Percentiles rank a stretch among this genome's conserved stretches.
These are phyloP conservation scores for Tolypocladium ovalisporum DNA, from an alignment of 2,329 filamentous ascomycete genomes.

Conservation along the genomic window DNA sequence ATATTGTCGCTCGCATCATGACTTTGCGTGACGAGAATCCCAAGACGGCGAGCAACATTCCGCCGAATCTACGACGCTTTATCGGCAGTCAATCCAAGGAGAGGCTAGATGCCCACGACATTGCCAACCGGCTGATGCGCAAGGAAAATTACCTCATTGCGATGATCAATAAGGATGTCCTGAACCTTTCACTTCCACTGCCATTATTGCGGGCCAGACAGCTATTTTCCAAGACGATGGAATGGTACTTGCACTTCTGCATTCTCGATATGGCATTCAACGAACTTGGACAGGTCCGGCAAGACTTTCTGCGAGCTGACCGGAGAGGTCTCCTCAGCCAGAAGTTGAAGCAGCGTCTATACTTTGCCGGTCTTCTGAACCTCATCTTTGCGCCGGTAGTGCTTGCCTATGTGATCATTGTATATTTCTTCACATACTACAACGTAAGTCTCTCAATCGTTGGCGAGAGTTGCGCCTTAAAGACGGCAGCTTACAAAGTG, in stretches of 20 bases:
- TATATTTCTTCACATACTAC: conserved; percentile 93
- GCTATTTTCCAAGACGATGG: conserved; percentile 78
- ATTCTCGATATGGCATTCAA: conserved; percentile 94
- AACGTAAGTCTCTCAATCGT: conserved; percentile 45
- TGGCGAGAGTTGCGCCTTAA: neutral
- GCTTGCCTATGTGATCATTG: conserved; percentile 73
- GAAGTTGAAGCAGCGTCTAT: conserved; percentile 65
- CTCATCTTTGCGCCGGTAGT: conserved; percentile 79
- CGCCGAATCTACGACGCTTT: conserved; percentile 39
- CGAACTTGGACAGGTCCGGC: conserved; percentile 73
- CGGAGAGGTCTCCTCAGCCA: conserved; percentile 69
- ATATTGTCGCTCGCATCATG: conserved; percentile 79
- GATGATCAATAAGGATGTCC: conserved; percentile 90
- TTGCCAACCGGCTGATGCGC: conserved; percentile 93
- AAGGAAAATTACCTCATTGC: conserved; percentile 96
- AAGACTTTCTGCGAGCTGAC: conserved; percentile 74
- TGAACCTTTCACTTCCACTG: conserved; percentile 76
- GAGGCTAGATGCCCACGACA: conserved; percentile 89
- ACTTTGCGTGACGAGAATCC: conserved; percentile 74
- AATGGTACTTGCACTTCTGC: conserved; percentile 86
- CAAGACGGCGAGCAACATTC: conserved; percentile 55
- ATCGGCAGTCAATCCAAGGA: conserved; percentile 84
- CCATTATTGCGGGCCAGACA: conserved; percentile 73
- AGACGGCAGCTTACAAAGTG: neutral
- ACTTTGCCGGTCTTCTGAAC: conserved; percentile 77